A percentile compares a stretch with the other conserved stretches of the same genome.
Evolutionary conservation across 805 yeast species (phyloP).

Genomic region (Schizosaccharomyces osmophilus): DNA sequence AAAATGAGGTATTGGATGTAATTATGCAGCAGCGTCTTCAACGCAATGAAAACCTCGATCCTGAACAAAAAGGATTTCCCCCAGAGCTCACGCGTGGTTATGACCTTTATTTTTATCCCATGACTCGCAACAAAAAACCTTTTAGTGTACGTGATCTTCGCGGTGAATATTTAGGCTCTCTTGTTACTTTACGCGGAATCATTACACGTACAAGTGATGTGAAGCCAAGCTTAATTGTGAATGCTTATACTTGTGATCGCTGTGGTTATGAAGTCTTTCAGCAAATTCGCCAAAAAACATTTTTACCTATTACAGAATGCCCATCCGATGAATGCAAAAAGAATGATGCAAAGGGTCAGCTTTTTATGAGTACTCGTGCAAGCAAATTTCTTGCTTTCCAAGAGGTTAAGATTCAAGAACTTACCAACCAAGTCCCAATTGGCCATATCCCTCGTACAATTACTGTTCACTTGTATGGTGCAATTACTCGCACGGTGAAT

Average conservation of each 20-base stretch:
- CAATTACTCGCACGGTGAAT: slow-evolving; percentile 56
- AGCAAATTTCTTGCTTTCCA: slow-evolving; percentile 88
- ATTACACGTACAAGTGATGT: slow-evolving; percentile 91
- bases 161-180: slow-evolving; percentile 61
- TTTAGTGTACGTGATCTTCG: slow-evolving; percentile 74
- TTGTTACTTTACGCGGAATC: slow-evolving; percentile 79
- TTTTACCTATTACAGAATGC: slow-evolving; percentile 74
- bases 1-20: slow-evolving; percentile 80
- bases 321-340: slow-evolving; percentile 53
- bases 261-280: slow-evolving; percentile 95
- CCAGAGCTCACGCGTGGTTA: slow-evolving; percentile 70
- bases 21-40: slow-evolving; percentile 72
- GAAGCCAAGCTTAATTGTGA: slow-evolving; percentile 71
- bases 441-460: slow-evolving; percentile 89
- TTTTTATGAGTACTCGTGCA: slow-evolving; percentile 82
- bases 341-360: slow-evolving; percentile 66
- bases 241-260: slow-evolving; percentile 89
- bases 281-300: slow-evolving; percentile 56
- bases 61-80: slow-evolving; percentile 46
- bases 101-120: slow-evolving; percentile 64
- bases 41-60: slow-evolving; percentile 57
- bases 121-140: slow-evolving; percentile 27
- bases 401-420: slow-evolving; percentile 82
- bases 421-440: slow-evolving; percentile 88
- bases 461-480: slow-evolving; percentile 74